phyloP scores from a whole-genome alignment of 352 stramenopile genomes.

The Phytopythium cucurbitacearum region DNA sequence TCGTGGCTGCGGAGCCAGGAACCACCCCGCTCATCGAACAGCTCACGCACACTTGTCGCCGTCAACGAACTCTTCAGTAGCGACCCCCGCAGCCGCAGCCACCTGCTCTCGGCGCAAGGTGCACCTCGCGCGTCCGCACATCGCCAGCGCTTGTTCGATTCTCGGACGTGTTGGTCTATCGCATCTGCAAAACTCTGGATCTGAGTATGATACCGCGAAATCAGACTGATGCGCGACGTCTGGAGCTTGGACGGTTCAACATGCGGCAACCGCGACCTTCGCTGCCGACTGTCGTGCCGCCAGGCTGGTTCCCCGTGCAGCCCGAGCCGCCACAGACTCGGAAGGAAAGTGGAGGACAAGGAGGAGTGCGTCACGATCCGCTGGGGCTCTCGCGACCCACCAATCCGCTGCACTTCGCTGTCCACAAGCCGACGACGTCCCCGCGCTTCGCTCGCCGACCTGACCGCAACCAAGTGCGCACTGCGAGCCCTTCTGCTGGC shows the following conservation, averaged over 20 bases:
- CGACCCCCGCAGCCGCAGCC: constrained; percentile 38
- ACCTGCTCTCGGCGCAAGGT: constrained; percentile 54
- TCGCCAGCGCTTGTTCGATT: constrained; percentile 10
- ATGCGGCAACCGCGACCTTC: background rate
- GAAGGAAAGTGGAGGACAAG: background rate
- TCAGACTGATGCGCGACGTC: background rate
- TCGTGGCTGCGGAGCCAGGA: too few relatives aligned
- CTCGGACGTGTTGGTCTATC: background rate
- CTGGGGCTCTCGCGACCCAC: constrained; percentile 27
- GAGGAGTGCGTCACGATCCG: constrained; percentile 6
- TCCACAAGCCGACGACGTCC: constrained; percentile 12
- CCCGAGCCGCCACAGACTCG: constrained; percentile 2
- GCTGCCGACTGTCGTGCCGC: background rate
- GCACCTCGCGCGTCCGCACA: constrained; percentile 72
- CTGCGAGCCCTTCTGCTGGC: background rate
- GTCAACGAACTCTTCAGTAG: constrained; percentile 45
- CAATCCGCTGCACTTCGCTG: constrained; percentile 23
- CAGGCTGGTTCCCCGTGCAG: constrained; percentile 6
- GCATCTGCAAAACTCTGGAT: background rate
- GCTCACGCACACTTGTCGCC: constrained; percentile 63
- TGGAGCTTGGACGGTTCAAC: background rate
- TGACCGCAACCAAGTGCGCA: background rate
- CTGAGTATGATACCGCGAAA: background rate
- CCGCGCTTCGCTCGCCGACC: background rate
- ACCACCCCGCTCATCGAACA: too few relatives aligned